These are phyloP conservation scores for Monosporascus sp. DNA, from an alignment of 2,329 filamentous ascomycete species.

Conservation along the genomic window DNA sequence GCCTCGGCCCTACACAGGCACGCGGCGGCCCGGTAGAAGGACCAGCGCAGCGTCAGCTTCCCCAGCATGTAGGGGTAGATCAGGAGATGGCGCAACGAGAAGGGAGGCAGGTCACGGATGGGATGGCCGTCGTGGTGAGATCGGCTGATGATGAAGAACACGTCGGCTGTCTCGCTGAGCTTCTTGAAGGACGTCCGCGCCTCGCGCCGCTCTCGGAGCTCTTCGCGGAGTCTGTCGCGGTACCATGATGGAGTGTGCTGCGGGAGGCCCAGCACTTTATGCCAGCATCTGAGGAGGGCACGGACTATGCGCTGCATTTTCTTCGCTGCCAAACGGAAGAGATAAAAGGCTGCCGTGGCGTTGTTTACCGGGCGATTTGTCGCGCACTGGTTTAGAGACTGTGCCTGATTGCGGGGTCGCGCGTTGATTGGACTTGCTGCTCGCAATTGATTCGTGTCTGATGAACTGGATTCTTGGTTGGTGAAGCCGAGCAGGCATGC, in stretches of 20 bases:
- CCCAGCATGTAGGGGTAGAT: slow-evolving; percentile 37
- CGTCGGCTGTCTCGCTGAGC: slow-evolving; percentile 41
- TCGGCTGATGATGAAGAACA: slow-evolving; percentile 36
- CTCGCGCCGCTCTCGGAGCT: slow-evolving; percentile 29
- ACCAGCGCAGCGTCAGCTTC: slow-evolving; percentile 39
- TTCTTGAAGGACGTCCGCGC: slow-evolving; percentile 26
- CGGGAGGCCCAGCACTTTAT: slow-evolving; percentile 19
- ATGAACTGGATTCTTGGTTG: too few species aligned
- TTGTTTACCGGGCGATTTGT: too few species aligned
- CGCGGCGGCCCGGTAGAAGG: slow-evolving; percentile 34
- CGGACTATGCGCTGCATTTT: neutral
- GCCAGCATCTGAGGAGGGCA: slow-evolving; percentile 5
- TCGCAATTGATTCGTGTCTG: too few species aligned
- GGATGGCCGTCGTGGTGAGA: slow-evolving; percentile 33
- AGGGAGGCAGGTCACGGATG: slow-evolving; percentile 22
- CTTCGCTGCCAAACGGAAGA: too few species aligned
- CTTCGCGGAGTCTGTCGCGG: slow-evolving; percentile 32
- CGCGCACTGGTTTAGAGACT: too few species aligned
- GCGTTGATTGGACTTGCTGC: too few species aligned
- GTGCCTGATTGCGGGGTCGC: too few species aligned
- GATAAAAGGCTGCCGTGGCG: too few species aligned
- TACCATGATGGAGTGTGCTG: slow-evolving; percentile 34
- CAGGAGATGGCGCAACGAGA: slow-evolving; percentile 15
- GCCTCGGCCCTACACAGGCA: slow-evolving; percentile 20
- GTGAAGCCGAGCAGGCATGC: too few species aligned